Percentiles rank a stretch among this genome's conserved stretches.
Evolutionary conservation across 169 alveolate species (phyloP).

Genomic region (Plasmodium gaboni): DNA sequence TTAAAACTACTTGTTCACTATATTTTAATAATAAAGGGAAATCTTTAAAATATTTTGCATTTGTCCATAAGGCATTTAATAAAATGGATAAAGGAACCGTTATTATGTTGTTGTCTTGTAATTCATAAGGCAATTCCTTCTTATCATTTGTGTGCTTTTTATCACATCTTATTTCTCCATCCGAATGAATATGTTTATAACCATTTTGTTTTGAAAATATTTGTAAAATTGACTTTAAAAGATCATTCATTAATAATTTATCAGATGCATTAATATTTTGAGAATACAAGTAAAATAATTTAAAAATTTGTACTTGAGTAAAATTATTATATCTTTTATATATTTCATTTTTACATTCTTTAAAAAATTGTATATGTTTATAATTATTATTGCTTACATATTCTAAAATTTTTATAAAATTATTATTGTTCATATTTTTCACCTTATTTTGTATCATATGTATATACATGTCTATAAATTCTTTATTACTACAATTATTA

Average conservation of each 20-base stretch:
- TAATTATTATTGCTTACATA: conserved; percentile 63
- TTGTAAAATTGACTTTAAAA: conserved; percentile 19
- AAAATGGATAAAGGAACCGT: conserved; percentile 40
- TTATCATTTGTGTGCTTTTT: background rate
- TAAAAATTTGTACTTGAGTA: conserved; percentile 34
- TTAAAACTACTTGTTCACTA: conserved; percentile 36
- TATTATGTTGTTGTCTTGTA: background rate
- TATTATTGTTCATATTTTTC: conserved; percentile 47
- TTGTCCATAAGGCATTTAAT: conserved; percentile 64
- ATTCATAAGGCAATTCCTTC: background rate
- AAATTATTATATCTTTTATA: conserved; percentile 55
- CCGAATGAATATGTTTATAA: background rate
- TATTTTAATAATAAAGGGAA: conserved; percentile 45
- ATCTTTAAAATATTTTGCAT: conserved; percentile 71
- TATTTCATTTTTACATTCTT: conserved; percentile 46
- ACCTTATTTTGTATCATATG: conserved; percentile 38
- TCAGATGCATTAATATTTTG: conserved; percentile 66
- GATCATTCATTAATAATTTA: conserved; percentile 20
- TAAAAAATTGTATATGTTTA: conserved; percentile 67
- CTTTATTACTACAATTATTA: conserved; percentile 11
- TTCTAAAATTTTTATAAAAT: conserved; percentile 60
- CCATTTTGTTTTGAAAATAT: conserved; percentile 1
- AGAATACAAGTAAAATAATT: conserved; percentile 53
- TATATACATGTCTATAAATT: conserved; percentile 53
- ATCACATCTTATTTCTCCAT: background rate